phyloP scores from a whole-genome alignment of 2,329 filamentous ascomycete genomes.

The Aureobasidium leucospermi region DNA sequence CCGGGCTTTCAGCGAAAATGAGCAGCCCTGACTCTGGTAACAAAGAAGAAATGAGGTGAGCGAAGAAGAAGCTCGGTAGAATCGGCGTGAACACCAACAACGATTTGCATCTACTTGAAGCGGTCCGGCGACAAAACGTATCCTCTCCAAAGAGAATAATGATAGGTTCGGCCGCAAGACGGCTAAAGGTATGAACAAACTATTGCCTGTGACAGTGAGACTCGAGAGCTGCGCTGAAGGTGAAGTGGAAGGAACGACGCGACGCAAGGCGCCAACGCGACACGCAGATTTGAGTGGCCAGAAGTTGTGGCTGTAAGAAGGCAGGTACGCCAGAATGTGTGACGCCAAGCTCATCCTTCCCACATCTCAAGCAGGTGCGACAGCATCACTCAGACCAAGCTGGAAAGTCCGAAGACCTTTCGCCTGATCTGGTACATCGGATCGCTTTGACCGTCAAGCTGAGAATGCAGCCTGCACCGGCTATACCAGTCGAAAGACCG shows the following conservation, averaged over 20 bases:
- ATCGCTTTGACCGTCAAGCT: neutral
- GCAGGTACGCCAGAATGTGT: neutral
- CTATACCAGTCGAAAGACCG: neutral
- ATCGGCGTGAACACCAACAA: neutral
- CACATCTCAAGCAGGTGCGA: neutral
- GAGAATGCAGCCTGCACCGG: neutral
- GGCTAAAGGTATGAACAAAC: neutral
- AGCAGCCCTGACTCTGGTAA: constrained; percentile 3
- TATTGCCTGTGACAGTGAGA: neutral
- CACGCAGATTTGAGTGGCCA: neutral
- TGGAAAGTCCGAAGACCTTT: neutral
- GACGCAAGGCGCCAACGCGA: neutral
- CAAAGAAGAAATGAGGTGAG: neutral
- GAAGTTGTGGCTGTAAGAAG: neutral
- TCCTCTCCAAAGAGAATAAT: constrained; percentile 6
- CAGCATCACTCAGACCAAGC: neutral
- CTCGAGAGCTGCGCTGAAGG: neutral
- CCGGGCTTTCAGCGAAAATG: neutral
- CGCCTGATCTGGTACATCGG: neutral
- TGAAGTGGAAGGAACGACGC: neutral
- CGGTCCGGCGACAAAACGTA: constrained; percentile 5
- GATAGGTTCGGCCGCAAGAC: constrained; percentile 4
- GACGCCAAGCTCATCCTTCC: neutral
- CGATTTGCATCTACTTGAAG: neutral
- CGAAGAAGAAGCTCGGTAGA: neutral